Evolutionary conservation across 139 green algal genomes (phyloP), one percentile per base, ranked within the genome.

Genomic region (Pleodorina starrii): DNA sequence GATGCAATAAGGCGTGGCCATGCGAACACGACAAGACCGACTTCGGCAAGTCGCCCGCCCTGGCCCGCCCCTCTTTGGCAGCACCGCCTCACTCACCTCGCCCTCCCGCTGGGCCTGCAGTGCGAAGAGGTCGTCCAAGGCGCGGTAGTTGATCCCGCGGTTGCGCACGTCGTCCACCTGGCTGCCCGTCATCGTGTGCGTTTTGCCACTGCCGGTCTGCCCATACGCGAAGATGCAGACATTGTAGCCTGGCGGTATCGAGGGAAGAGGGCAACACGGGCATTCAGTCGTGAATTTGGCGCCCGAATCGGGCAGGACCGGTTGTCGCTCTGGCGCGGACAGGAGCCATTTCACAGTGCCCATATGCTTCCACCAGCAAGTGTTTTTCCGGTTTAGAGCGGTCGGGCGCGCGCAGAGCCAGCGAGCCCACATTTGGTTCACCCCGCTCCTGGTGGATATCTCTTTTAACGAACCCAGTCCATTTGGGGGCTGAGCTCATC

Each of bases 151-250:
- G 90, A 99, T 97, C 73, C 97, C 97, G 2, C 96, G 96, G 9
- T 92, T 95, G 2, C 78, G 81, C 32, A 89, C 84, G 25, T 95
- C 32, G 42, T 92, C 51, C 54, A 73, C 68, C 96, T 83, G 17
- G 92, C 76, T 96, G 77, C 97, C 97, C 32, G 91, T 94, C 96
- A 98, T 98, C 36, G 96, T 98, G 91, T 98, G 96, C 12, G 96
- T 98, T 90, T 98, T 98, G 72, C 96, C 96, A 36, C 86, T 94
- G 77, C 96, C 96, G 6, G 96, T 98, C 90, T 98, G 96, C 23
- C 95, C 95, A 60, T 97, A 98, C 4, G 95, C 94, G 92, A 98
- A 98, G 86, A 98, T 98, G 93, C 96, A 98, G n/a, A 98, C 96
- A 84, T 97, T 98, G 94, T 95, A 98, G n/a, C 96, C 96, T 98